Evolutionary conservation across 768 basidiomycete genomes (phyloP), one percentile per base, ranked within the genome.

Genomic region (Mycena latifolia): DNA sequence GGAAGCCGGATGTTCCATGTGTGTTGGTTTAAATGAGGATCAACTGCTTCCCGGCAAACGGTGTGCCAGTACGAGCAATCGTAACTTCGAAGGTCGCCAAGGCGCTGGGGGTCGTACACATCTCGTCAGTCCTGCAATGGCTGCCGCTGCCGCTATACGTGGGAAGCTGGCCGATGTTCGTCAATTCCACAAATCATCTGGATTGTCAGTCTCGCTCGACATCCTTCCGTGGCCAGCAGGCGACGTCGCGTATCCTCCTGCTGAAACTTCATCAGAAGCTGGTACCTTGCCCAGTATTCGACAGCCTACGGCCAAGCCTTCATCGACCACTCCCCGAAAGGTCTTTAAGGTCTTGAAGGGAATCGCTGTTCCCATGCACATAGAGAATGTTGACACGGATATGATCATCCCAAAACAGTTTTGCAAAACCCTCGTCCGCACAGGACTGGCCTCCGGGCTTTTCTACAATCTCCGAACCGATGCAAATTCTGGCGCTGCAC

Each of bases 1-100:
- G 51, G 95, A 96, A 78, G 95, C 95, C 25, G 95, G 95, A 33
- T 96, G 95, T 75, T 96, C 95, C 18, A 96, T 96, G 95, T 96
- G 95, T 79, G 78, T 96, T 67, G 95, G 94, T 43, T 96, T 96
- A 94, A 96, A 96, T 78, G 92, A 94, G 11, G 95, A 96, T 78
- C 93, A 95, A 73, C 82, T 96, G 57, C 83, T 85, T n/a, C 92
- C 93, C 3, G 90, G 92, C 14, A 85, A 90, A 73, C 90, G 95
- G 35, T 96, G 95, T 73, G 95, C 95, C 8, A 94, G 92, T 69
- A 96, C 95, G 28, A 94, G 92, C 71, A 95, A 96, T 78, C 87
- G 95, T 59, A 96, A 96, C 79, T 95, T 96, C 70, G 94, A 96
- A 79, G 94, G 94, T 55, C 89, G 94, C 77, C 85, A 95, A 84